Evolutionary conservation across 352 stramenopile species (phyloP).

Genomic region (Globisporangium nodosum): DNA sequence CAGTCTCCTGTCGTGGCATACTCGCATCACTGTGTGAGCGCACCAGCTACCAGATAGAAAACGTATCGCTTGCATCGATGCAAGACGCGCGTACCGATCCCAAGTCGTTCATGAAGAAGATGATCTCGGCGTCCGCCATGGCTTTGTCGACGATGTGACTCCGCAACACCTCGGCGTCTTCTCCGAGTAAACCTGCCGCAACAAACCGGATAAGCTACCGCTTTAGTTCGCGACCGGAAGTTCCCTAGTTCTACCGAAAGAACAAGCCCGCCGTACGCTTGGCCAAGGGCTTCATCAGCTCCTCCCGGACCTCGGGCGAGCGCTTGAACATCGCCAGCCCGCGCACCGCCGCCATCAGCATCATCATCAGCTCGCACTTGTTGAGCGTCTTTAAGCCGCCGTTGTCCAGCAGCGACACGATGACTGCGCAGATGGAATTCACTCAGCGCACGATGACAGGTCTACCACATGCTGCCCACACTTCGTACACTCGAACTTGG

Average conservation of each 20-base stretch:
- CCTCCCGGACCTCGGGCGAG: conserved; percentile 21
- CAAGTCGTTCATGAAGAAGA: conserved; percentile 77
- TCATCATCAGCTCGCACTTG: conserved; percentile 53
- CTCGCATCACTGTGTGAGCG: too few species aligned
- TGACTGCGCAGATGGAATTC: conserved; percentile 22
- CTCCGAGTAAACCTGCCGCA: conserved; percentile 40
- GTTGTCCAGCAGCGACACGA: conserved; percentile 59
- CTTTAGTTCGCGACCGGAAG: not conserved
- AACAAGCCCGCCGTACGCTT: conserved; percentile 22
- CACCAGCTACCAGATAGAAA: not conserved
- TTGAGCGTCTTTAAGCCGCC: conserved; percentile 53
- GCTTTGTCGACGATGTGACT: conserved; percentile 43
- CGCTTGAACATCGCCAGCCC: conserved; percentile 53
- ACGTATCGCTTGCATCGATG: not conserved
- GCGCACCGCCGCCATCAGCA: conserved; percentile 34
- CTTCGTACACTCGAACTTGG: conserved; percentile 57
- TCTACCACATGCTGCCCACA: not conserved
- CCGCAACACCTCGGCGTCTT: conserved; percentile 30
- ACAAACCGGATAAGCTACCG: not conserved
- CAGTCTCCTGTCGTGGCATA: conserved; percentile 19
- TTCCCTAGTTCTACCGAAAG: too few species aligned
- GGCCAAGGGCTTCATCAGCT: conserved; percentile 33
- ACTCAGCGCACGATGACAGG: not conserved
- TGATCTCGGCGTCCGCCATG: conserved; percentile 56
- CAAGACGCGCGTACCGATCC: conserved; percentile 30